These are phyloP conservation scores for Pseudocercospora crystallina DNA, from an alignment of 2,329 filamentous ascomycete species.

Conservation along the genomic window DNA sequence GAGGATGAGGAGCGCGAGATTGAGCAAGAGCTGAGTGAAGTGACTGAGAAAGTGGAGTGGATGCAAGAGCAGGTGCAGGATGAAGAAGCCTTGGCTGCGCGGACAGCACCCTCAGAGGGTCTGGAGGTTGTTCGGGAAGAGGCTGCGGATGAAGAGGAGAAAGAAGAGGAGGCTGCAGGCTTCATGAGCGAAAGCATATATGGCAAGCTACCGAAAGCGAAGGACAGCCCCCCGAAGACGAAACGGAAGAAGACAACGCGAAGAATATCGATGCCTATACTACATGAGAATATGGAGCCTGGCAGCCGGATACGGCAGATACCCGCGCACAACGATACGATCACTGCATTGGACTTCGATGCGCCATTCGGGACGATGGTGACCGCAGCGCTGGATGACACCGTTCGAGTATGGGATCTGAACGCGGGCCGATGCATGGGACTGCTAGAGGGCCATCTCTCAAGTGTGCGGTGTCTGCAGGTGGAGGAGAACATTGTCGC, in stretches of 20 bases:
- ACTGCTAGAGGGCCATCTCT: slow-evolving; percentile 86
- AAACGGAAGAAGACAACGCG: slow-evolving; percentile 57
- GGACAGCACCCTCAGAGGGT: slow-evolving; percentile 34
- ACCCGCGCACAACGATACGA: slow-evolving; percentile 80
- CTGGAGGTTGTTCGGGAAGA: slow-evolving; percentile 51
- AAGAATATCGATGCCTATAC: slow-evolving; percentile 84
- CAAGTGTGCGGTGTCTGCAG: slow-evolving; percentile 87
- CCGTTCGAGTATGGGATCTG: slow-evolving; percentile 92
- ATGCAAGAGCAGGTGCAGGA: slow-evolving; percentile 60
- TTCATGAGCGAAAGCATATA: slow-evolving; percentile 99
- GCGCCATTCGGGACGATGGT: slow-evolving; percentile 96
- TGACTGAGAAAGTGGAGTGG: slow-evolving; percentile 64
- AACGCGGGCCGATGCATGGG: slow-evolving; percentile 92
- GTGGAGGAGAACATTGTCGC: slow-evolving; percentile 94
- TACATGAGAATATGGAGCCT: slow-evolving; percentile 92
- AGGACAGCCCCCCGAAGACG: slow-evolving; percentile 45
- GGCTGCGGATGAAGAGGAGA: slow-evolving; percentile 44
- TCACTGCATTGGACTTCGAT: slow-evolving; percentile 93
- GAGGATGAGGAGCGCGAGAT: slow-evolving; percentile 89
- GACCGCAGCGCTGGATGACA: slow-evolving; percentile 87
- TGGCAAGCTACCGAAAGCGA: slow-evolving; percentile 71
- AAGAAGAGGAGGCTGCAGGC: slow-evolving; percentile 49
- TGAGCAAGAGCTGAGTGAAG: slow-evolving; percentile 73
- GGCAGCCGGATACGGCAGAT: slow-evolving; percentile 86
- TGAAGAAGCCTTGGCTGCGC: slow-evolving; percentile 46